A percentile compares a stretch with the other conserved stretches of the same genome.
Conservation (phyloP, 306 rosid species). For the Ormosia semicastrata region DNA sequence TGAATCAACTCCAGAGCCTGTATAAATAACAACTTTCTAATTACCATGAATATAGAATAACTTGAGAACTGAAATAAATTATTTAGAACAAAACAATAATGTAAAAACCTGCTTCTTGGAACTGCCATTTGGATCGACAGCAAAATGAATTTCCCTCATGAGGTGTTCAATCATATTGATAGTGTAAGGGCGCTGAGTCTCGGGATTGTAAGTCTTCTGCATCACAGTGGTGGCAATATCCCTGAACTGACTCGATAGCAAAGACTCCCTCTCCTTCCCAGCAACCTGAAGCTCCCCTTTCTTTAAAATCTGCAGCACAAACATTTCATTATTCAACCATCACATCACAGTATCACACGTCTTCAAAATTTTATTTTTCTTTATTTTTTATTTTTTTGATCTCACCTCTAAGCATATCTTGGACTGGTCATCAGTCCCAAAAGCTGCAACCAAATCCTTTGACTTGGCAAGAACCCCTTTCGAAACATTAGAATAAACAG, state of each 20-base stretch:
- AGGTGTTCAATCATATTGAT: slow-evolving; percentile 93
- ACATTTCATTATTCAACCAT: neutral
- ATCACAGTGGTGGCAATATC: slow-evolving; percentile 94
- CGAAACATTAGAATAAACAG: slow-evolving; percentile 84
- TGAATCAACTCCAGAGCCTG: slow-evolving; percentile 94
- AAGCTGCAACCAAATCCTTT: slow-evolving; percentile 73
- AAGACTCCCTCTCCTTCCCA: slow-evolving; percentile 95
- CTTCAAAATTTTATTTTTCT: neutral
- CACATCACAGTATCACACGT: neutral
- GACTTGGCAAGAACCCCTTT: slow-evolving; percentile 95
- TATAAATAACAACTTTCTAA: slow-evolving; percentile 20
- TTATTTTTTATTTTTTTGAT: neutral
- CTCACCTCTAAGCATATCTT: slow-evolving; percentile 79
- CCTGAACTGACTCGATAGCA: slow-evolving; percentile 83
- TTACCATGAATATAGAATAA: neutral
- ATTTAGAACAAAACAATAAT: neutral
- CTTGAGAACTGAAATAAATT: neutral
- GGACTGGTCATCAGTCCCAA: slow-evolving; percentile 78
- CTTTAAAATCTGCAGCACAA: slow-evolving; percentile 62
- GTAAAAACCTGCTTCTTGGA: slow-evolving; percentile 85
- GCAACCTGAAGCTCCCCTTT: slow-evolving; percentile 97
- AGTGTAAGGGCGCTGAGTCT: slow-evolving; percentile 93
- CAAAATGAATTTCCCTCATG: slow-evolving; percentile 87
- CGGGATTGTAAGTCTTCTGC: slow-evolving; percentile 93
- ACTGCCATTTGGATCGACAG: slow-evolving; percentile 73